A percentile compares a stretch with the other conserved stretches of the same genome.
Evolutionary conservation across 169 alveolate species (phyloP).

Genomic region (Eimeria necatrix): DNA sequence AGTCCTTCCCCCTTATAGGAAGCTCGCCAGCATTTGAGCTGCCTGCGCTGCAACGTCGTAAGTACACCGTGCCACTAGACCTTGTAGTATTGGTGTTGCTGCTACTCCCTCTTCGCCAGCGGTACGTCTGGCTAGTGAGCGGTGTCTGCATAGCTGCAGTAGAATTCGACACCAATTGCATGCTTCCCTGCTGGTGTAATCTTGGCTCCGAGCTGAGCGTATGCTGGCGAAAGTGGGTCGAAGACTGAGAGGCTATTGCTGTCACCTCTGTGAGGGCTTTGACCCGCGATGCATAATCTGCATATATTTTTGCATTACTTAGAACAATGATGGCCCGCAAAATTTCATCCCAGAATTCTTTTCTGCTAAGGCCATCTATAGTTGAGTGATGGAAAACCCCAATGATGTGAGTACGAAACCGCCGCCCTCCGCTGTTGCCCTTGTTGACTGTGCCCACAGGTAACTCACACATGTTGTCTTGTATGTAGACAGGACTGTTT

Average conservation of each 20-base stretch:
- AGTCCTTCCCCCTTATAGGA: background rate
- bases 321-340: slow-evolving; percentile 4
- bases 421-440: slow-evolving; percentile 41
- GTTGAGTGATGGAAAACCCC: slow-evolving; percentile 86
- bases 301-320: slow-evolving; percentile 30
- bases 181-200: slow-evolving; percentile 29
- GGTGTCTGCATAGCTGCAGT: slow-evolving; percentile 38
- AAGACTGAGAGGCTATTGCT: slow-evolving; percentile 20
- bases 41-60: slow-evolving; percentile 66
- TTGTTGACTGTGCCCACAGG: background rate
- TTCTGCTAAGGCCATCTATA: slow-evolving; percentile 85
- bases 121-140: background rate
- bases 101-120: slow-evolving; percentile 62
- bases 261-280: slow-evolving; percentile 69
- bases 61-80: background rate
- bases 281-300: slow-evolving; percentile 45
- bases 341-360: slow-evolving; percentile 85
- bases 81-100: slow-evolving; percentile 37
- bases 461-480: background rate
- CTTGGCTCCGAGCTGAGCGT: background rate
- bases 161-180: background rate
- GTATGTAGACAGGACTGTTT: background rate
- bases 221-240: slow-evolving; percentile 4
- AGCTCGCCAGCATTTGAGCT: background rate
- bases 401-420: slow-evolving; percentile 81